Base-by-base conservation (phyloP, 2,329 filamentous ascomycete species). In the Diplodia intermedia region DNA sequence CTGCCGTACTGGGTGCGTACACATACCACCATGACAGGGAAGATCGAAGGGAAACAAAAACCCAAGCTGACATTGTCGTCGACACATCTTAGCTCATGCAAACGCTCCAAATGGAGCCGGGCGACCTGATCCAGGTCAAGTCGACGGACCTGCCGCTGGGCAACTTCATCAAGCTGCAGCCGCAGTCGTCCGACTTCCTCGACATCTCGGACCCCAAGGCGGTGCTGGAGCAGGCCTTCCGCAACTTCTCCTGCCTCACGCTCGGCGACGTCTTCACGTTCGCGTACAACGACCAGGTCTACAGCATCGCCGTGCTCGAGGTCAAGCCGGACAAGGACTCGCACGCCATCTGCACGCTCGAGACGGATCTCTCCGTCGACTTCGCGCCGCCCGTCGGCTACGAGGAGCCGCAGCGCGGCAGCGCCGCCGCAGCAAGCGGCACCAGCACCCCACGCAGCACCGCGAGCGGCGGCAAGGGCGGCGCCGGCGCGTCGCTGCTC, bases 131-230 rank as follows among this genome's bases (percentile, higher is more conserved):
- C 3, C 94, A 99, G 81, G 90, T 97, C 79, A 96, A 96, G 80
- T 96, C 93, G 9, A 98, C 95, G 2, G 94, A 97, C 52, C 87
- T 99, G 18, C 92, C 94, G 62, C 89, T 94, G 0, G 95, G 95
- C 40, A 90, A 90, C 71, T 90, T 97, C 79, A 96, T 99, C 83
- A 99, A 99, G 82, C 88, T 99, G 9, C 94, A 99, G 82, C 92
- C 95, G 0, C 95, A 99, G 81, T 94, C 92, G 26, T 89, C 91
- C 65, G 91, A 90, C 73, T 99, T 99, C 81, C 90, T 99, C 71
- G 94, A 98, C 55, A 98, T 99, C 77, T 94, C 91, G 74, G 95
- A 99, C 75, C 95, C 95, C 26, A 97, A 97, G 81, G 95, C 95
- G 50, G 95, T 99, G 14, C 88, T 99, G 36, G 95, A 99, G 81